Conservation (phyloP, 441 rosid genomes). For the Populus trichocarpa region DNA sequence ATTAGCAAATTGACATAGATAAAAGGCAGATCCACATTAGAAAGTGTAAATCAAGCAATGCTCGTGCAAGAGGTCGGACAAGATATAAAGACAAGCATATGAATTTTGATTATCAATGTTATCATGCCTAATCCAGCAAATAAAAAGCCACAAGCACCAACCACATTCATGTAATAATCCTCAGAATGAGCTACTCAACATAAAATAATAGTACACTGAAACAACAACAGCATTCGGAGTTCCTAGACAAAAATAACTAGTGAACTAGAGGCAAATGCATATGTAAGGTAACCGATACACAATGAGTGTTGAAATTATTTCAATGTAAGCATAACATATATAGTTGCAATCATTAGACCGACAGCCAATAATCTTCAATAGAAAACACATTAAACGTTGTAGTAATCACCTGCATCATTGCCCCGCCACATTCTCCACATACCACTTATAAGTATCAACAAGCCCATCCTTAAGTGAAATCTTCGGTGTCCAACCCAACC, state of each 20-base stretch:
- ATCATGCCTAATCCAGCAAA: neutral
- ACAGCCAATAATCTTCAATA: neutral
- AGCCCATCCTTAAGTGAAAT: slow-evolving; percentile 74
- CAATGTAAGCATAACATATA: neutral
- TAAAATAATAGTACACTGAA: neutral
- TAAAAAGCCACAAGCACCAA: neutral
- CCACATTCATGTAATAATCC: neutral
- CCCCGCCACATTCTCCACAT: slow-evolving; percentile 53
- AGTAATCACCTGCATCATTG: slow-evolving; percentile 12
- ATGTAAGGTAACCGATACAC: neutral
- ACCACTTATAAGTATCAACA: slow-evolving; percentile 87
- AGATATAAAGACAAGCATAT: neutral
- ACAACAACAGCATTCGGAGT: neutral
- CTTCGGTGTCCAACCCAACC: slow-evolving; percentile 79
- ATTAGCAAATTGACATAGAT: neutral
- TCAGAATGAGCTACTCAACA: neutral
- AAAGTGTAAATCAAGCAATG: neutral
- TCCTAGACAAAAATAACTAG: neutral
- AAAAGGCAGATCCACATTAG: neutral
- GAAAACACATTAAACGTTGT: neutral
- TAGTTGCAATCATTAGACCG: neutral
- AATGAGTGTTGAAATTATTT: neutral
- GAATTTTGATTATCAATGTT: neutral
- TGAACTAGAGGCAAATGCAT: neutral
- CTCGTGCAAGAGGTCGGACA: neutral